Base-by-base conservation (phyloP, 306 rosid genomes). In the Lupinus albus region DNA sequence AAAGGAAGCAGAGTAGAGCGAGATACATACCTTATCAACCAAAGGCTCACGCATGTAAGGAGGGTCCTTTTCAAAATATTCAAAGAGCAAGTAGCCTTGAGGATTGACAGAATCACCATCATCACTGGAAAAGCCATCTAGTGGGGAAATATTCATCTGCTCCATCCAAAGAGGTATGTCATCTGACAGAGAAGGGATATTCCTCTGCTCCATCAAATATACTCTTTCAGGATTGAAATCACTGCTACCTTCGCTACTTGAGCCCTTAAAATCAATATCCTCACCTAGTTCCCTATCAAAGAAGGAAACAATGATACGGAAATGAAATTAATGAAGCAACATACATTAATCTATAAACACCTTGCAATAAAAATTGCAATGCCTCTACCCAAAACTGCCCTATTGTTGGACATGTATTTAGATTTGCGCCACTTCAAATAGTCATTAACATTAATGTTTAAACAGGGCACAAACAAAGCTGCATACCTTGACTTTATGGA, bases 21-120 rank as follows among this genome's bases (percentile, higher is more conserved):
- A n/a, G 54, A 5, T 12, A 41, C 82, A 51, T 41, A 86, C 98
- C 96, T 92, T 92, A 65, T 92, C 95, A 63, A 87, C 92, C 78
- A 92, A 85, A 77, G 98, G 96, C 74, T 85, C 98, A 6, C 98
- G 96, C 32, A 91, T 76, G 38, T 76, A 85, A 57, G 98, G 98
- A 59, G 86, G 79, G 66, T 84, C 91, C 47, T 72, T 79, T 65
- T 92, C 98, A 72, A 89, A 80, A 84, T 87, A 85, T 86, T 89
- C 91, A 69, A 85, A 92, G 28, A 84, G 80, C 69, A 87, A 83
- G 84, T 78, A 44, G 70, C 85, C 88, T 81, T 66, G 85, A 50
- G 95, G 73, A 81, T 81, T 85, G 30, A 50, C 63, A 67, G 81
- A 67, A 74, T 92, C 98, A 1, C 92, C 95, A 61, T 92, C 96